These are phyloP conservation scores for Vitellaria paradoxa DNA, from an alignment of 179 eudicot genomes.

Conservation along the genomic window DNA sequence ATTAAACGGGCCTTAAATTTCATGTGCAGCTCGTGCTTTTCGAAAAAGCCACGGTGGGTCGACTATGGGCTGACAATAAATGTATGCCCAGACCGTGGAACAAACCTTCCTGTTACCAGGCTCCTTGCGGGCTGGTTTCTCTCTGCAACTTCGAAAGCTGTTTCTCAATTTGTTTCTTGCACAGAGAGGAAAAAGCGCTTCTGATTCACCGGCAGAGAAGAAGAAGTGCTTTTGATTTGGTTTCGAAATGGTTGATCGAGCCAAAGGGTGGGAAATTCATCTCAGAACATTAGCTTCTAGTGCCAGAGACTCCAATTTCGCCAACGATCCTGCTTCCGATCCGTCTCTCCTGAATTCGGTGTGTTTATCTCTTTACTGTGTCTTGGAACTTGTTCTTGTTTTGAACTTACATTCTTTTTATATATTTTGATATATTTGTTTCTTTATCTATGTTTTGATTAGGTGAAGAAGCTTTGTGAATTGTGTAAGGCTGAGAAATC, in stretches of 20 bases:
- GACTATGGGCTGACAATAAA: too few relatives aligned
- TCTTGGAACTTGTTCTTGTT: not conserved
- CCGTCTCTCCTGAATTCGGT: constrained; percentile 78
- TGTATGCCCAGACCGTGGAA: too few relatives aligned
- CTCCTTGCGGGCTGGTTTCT: too few relatives aligned
- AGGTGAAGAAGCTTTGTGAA: constrained; percentile 78
- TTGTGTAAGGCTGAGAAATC: constrained; percentile 78
- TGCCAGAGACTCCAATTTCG: constrained; percentile 72
- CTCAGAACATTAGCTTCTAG: constrained; percentile 62
- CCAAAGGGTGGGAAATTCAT: constrained; percentile 63
- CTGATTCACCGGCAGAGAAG: too few relatives aligned
- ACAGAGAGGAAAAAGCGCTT: too few relatives aligned
- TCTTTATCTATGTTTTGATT: constrained; percentile 8
- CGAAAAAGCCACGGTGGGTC: too few relatives aligned
- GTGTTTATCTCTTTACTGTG: constrained; percentile 15
- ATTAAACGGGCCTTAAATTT: too few relatives aligned
- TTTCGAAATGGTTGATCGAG: constrained; percentile 34
- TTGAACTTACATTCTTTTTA: not conserved
- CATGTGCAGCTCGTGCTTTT: too few relatives aligned
- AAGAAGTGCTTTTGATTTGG: not conserved
- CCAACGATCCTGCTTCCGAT: constrained; percentile 69
- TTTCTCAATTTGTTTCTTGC: too few relatives aligned
- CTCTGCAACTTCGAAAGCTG: too few relatives aligned
- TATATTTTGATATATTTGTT: not conserved
- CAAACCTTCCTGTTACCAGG: too few relatives aligned